Evolutionary conservation across 257 asterid species (phyloP).

Genomic region (Salvia splendens): DNA sequence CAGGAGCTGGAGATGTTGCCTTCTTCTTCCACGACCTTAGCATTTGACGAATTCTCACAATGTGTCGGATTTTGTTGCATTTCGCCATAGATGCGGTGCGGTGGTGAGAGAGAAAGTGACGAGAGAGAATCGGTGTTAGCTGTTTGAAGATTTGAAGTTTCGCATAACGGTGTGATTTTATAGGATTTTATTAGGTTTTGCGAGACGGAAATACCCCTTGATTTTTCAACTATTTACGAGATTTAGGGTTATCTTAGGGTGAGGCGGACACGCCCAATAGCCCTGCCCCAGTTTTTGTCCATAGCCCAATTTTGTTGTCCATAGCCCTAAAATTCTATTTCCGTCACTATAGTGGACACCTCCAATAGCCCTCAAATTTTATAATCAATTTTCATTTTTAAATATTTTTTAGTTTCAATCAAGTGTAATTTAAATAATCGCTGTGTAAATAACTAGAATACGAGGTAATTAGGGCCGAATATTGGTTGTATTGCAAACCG

Average conservation of each 20-base stretch:
- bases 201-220: slow-evolving; percentile 27
- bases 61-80: slow-evolving; percentile 53
- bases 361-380: too few relatives aligned
- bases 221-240: slow-evolving; percentile 34
- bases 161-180: slow-evolving; percentile 4
- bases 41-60: slow-evolving; percentile 73
- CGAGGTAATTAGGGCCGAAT: too few relatives aligned
- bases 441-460: too few relatives aligned
- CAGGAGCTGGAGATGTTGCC: slow-evolving; percentile 37
- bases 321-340: too few relatives aligned
- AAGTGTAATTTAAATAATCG: too few relatives aligned
- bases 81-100: slow-evolving; percentile 36
- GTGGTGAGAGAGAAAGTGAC: background rate
- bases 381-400: too few relatives aligned
- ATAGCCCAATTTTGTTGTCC: too few relatives aligned
- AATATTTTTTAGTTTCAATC: too few relatives aligned
- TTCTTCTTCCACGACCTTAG: slow-evolving; percentile 67
- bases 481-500: too few relatives aligned
- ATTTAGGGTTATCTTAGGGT: background rate
- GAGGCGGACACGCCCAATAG: too few relatives aligned
- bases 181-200: slow-evolving; percentile 2
- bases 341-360: too few relatives aligned
- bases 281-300: too few relatives aligned
- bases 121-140: slow-evolving; percentile 20
- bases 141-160: slow-evolving; percentile 2